Evolutionary conservation across 345 rosid genomes (phyloP).

Genomic region (Anacardium occidentale): DNA sequence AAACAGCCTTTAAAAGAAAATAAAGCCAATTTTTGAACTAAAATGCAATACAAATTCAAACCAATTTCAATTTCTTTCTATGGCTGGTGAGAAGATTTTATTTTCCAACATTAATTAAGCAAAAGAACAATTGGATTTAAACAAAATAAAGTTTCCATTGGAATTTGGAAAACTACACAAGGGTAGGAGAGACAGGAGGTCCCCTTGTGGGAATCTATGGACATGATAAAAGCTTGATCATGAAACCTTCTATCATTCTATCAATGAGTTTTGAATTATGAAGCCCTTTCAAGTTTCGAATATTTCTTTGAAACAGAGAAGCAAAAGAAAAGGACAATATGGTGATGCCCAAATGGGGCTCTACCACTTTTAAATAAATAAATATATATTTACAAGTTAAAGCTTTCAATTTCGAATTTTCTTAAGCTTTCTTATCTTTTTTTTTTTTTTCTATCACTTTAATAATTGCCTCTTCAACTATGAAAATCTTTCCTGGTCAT

Average conservation of each 20-base stretch:
- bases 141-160: background rate
- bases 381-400: background rate
- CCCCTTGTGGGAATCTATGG: background rate
- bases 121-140: too few relatives aligned
- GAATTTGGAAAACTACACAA: background rate
- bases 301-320: slow-evolving; percentile 13
- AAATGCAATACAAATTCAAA: too few relatives aligned
- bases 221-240: background rate
- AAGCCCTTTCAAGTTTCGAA: background rate
- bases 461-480: slow-evolving; percentile 4
- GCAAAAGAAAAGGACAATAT: slow-evolving; percentile 2
- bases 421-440: too few relatives aligned
- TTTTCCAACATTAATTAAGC: too few relatives aligned
- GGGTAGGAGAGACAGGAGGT: background rate
- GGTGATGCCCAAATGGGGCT: background rate
- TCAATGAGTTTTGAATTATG: slow-evolving; percentile 5
- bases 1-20: background rate
- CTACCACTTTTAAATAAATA: slow-evolving; percentile 4
- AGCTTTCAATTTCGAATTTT: slow-evolving; percentile 1
- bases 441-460: background rate
- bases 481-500: background rate
- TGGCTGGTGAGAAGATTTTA: too few relatives aligned
- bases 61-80: too few relatives aligned
- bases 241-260: background rate
- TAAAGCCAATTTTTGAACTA: too few relatives aligned